Evolutionary conservation across 2,329 filamentous ascomycete species (phyloP), one percentile per base, ranked within the genome.

Genomic region (Aspergillus costaricaensis): DNA sequence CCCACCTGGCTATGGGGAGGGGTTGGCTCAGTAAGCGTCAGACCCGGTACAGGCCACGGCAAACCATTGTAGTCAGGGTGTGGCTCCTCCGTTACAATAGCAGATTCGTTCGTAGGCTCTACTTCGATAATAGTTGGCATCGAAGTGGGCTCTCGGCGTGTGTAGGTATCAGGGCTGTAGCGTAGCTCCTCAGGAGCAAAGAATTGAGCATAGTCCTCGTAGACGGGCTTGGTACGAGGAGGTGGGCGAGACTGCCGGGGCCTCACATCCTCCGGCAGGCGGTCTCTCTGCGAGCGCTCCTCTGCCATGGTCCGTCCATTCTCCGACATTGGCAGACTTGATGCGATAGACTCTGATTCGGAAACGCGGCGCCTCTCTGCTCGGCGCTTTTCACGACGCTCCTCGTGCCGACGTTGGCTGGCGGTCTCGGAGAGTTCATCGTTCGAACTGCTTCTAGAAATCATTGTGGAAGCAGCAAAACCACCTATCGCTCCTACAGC

Each of bases 11-110:
- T 85, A 19, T 78, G 80, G 9, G 82, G 82, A 19, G 85, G 85
- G 6, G 85, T 87, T 2, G 85, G 83, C 50, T 83, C 80, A 56
- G 86, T 85, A 23, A 87, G 74, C 47, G 82, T 84, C 15, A 88
- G 75, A n/a, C 68, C 72, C 10, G 85, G 85, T 19, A 87, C 80
- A 17, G 75, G 72, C 74, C 78, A 82, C 15, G 77, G 78, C 8
- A 77, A 63, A 47, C 62, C 60, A 21, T 60, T 57, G 25, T 62
- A 64, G 19, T 63, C 55, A 17, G 64, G 58, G 59, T 67, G 67
- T 15, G 66, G 62, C 19, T 72, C 65, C 54, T 59, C 62, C 12
- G 62, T 61, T 44, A 63, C 65, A 43, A 54, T 63, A 17, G 59
- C 58, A 15, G 50, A 52, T 43, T 74, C 70, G 51, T 64, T 70